Percentiles rank a stretch among this genome's conserved stretches.
Conservation (phyloP, 2,329 filamentous ascomycete genomes). For the Colletotrichum lentis region DNA sequence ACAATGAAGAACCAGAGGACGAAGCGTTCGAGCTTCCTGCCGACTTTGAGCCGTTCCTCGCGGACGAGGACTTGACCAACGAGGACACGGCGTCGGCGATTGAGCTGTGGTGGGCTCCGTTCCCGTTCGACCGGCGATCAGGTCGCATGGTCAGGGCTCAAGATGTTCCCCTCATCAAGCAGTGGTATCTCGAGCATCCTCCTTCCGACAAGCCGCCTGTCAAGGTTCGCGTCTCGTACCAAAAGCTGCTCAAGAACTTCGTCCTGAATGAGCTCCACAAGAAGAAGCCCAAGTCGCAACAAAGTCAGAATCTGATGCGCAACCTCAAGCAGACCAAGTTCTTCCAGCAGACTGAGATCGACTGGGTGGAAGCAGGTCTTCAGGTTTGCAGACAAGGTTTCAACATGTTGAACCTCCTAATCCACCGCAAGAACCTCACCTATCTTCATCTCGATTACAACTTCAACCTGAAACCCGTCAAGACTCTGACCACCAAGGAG, state of each 20-base stretch:
- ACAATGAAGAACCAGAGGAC: conserved; percentile 77
- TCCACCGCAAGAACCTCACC: conserved; percentile 97
- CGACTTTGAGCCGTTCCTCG: conserved; percentile 85
- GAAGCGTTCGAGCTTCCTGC: conserved; percentile 84
- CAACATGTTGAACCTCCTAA: conserved; percentile 98
- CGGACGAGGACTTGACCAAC: conserved; percentile 87
- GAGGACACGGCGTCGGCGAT: conserved; percentile 91
- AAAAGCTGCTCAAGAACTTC: conserved; percentile 95
- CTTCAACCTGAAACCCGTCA: conserved; percentile 98
- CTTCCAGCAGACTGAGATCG: conserved; percentile 98
- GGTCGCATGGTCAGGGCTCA: conserved; percentile 96
- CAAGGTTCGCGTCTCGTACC: conserved; percentile 97
- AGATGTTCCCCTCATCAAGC: conserved; percentile 95
- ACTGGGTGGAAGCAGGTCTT: conserved; percentile 98
- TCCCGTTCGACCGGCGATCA: conserved; percentile 92
- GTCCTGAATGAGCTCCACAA: conserved; percentile 97
- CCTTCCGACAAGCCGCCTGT: conserved; percentile 86
- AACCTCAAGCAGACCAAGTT: conserved; percentile 97
- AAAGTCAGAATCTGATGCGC: conserved; percentile 88
- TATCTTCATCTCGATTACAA: conserved; percentile 99
- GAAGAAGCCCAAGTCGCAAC: conserved; percentile 93
- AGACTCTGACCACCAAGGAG: conserved; percentile 98
- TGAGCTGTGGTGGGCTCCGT: conserved; percentile 96
- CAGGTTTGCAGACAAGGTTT: conserved; percentile 98
- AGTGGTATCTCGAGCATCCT: conserved; percentile 97